phyloP scores from a whole-genome alignment of 2,329 filamentous ascomycete species.

The Fusarium clavum region DNA sequence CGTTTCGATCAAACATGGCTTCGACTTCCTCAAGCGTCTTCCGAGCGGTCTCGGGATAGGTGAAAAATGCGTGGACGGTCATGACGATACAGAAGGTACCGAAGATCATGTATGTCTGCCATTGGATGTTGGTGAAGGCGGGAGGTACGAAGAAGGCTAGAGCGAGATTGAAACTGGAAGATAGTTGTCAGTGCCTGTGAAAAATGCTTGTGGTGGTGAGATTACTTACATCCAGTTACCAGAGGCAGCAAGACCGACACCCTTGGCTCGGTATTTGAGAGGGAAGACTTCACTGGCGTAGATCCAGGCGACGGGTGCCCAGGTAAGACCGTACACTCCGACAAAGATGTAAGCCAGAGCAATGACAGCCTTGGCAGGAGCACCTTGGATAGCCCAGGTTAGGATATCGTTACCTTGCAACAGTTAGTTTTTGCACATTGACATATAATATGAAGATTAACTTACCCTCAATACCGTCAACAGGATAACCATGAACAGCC shows the following conservation, averaged over 20 bases:
- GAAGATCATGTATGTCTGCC: conserved; percentile 62
- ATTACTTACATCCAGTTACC: conserved; percentile 53
- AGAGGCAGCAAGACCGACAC: conserved; percentile 64
- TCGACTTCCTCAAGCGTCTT: conserved; percentile 45
- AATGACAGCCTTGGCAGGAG: conserved; percentile 62
- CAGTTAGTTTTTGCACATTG: background rate
- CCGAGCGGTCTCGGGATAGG: conserved; percentile 66
- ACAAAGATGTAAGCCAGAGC: conserved; percentile 62
- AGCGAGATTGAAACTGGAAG: conserved; percentile 53
- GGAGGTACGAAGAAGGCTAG: conserved; percentile 55
- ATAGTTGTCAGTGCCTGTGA: background rate
- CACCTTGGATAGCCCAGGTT: conserved; percentile 58
- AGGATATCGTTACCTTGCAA: conserved; percentile 58
- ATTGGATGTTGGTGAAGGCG: conserved; percentile 56
- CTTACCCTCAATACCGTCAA: conserved; percentile 54
- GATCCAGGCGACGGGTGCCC: conserved; percentile 63
- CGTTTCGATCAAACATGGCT: conserved; percentile 34
- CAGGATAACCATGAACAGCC: conserved; percentile 59
- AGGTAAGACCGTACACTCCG: conserved; percentile 53
- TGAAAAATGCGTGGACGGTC: conserved; percentile 60
- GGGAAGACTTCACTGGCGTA: conserved; percentile 70
- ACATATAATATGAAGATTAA: background rate
- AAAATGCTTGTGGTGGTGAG: background rate
- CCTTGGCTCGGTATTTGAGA: conserved; percentile 62
- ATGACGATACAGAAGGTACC: conserved; percentile 58